A percentile compares a stretch with the other conserved stretches of the same genome.
These are phyloP conservation scores for Coemansia reversa DNA, from an alignment of 192 early-diverging fungal genomes.

Conservation along the genomic window DNA sequence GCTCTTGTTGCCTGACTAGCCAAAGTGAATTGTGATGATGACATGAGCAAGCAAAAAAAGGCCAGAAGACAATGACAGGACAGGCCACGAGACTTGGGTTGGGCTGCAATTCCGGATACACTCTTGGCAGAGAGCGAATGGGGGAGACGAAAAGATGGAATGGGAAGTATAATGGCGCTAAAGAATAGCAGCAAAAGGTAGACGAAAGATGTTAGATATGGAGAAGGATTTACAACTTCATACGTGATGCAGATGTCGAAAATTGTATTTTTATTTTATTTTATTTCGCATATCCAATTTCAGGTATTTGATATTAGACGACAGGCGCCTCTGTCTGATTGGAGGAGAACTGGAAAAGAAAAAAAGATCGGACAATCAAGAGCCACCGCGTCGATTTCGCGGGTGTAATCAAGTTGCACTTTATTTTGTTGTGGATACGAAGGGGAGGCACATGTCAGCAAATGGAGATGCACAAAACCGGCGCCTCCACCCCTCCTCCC, in stretches of 20 bases:
- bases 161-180: neutral
- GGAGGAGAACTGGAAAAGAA: neutral
- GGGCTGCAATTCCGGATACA: neutral
- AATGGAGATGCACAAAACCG: neutral
- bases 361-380: neutral
- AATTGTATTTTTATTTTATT: neutral
- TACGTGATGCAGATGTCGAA: neutral
- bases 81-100: neutral
- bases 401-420: neutral
- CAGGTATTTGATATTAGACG: neutral
- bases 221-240: neutral
- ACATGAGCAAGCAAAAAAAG: neutral
- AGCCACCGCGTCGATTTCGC: neutral
- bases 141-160: neutral
- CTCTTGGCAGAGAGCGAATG: neutral
- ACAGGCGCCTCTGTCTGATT: constrained; percentile 1
- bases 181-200: neutral
- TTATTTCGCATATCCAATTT: neutral
- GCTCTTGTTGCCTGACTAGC: neutral
- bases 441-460: neutral
- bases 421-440: neutral
- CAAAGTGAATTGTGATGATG: neutral
- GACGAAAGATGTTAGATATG: neutral
- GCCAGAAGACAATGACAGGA: neutral
- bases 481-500: neutral